Percentiles rank a stretch among this genome's conserved stretches.
These are phyloP conservation scores for Oryza punctata DNA, from an alignment of 176 grass and related monocot species.

Conservation along the genomic window DNA sequence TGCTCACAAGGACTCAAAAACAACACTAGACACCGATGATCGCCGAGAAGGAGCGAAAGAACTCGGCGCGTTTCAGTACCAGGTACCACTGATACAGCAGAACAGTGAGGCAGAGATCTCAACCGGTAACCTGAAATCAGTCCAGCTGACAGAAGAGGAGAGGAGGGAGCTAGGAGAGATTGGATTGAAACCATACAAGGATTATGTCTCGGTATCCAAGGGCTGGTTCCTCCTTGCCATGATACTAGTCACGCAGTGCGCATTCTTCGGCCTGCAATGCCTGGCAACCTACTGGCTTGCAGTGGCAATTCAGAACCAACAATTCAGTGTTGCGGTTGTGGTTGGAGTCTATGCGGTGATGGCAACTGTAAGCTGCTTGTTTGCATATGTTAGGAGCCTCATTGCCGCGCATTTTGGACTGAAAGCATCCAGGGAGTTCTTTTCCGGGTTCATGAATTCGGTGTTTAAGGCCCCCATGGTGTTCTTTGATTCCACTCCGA, in stretches of 20 bases:
- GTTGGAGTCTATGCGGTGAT: slow-evolving; percentile 68
- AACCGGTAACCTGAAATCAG: background rate
- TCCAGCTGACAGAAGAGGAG: slow-evolving; percentile 75
- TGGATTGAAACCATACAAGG: slow-evolving; percentile 64
- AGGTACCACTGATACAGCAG: slow-evolving; percentile 10
- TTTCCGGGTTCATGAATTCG: slow-evolving; percentile 80
- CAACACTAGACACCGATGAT: slow-evolving; percentile 32
- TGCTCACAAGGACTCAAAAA: slow-evolving; percentile 61
- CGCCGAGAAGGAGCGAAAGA: slow-evolving; percentile 7
- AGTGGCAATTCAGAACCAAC: slow-evolving; percentile 47
- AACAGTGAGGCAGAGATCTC: slow-evolving; percentile 47
- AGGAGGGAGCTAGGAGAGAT: slow-evolving; percentile 63
- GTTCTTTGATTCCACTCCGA: slow-evolving; percentile 89
- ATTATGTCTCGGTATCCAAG: slow-evolving; percentile 63
- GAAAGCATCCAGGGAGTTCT: slow-evolving; percentile 87
- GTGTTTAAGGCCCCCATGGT: slow-evolving; percentile 86
- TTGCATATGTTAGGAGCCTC: slow-evolving; percentile 75
- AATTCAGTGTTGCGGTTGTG: slow-evolving; percentile 36
- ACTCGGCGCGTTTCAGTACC: slow-evolving; percentile 16
- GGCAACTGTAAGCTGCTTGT: slow-evolving; percentile 66
- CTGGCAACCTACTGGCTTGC: slow-evolving; percentile 80
- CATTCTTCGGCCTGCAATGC: slow-evolving; percentile 64
- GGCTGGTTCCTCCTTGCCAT: slow-evolving; percentile 47
- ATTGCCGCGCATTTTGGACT: slow-evolving; percentile 70
- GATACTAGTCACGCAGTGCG: slow-evolving; percentile 52